Conservation (phyloP, 257 asterid genomes). For the Lantana camara region DNA sequence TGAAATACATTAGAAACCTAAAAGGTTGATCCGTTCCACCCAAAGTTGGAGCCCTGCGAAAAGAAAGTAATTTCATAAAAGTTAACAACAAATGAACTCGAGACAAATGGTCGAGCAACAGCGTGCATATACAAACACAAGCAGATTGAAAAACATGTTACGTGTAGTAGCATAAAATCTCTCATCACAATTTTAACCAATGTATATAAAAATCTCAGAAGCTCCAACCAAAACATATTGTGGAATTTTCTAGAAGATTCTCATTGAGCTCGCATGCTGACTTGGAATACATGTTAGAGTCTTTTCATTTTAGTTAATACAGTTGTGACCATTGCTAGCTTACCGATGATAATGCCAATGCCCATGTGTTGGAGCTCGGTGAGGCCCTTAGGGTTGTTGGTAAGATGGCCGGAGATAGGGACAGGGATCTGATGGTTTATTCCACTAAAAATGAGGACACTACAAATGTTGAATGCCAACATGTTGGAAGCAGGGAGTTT, state of each 20-base stretch:
- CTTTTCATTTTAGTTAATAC: slow-evolving; percentile 50
- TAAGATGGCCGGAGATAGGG: slow-evolving; percentile 49
- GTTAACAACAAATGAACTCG: background rate
- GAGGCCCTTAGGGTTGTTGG: slow-evolving; percentile 56
- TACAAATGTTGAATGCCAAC: slow-evolving; percentile 73
- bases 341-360: slow-evolving; percentile 63
- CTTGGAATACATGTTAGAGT: slow-evolving; percentile 41
- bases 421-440: slow-evolving; percentile 53
- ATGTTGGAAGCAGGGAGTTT: slow-evolving; percentile 80
- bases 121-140: background rate
- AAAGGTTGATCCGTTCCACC: slow-evolving; percentile 17
- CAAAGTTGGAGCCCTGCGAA: slow-evolving; percentile 46
- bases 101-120: background rate
- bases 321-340: slow-evolving; percentile 71
- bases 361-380: slow-evolving; percentile 92
- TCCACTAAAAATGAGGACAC: slow-evolving; percentile 65
- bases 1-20: background rate
- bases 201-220: slow-evolving; percentile 83
- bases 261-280: slow-evolving; percentile 40
- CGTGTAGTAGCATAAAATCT: slow-evolving; percentile 1
- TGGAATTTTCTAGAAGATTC: slow-evolving; percentile 74
- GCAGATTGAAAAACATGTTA: background rate
- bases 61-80: background rate
- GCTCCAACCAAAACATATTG: slow-evolving; percentile 78
- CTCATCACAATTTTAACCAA: slow-evolving; percentile 28